These are phyloP conservation scores for Dothistroma pini DNA, from an alignment of 2,329 filamentous ascomycete genomes.

Conservation along the genomic window DNA sequence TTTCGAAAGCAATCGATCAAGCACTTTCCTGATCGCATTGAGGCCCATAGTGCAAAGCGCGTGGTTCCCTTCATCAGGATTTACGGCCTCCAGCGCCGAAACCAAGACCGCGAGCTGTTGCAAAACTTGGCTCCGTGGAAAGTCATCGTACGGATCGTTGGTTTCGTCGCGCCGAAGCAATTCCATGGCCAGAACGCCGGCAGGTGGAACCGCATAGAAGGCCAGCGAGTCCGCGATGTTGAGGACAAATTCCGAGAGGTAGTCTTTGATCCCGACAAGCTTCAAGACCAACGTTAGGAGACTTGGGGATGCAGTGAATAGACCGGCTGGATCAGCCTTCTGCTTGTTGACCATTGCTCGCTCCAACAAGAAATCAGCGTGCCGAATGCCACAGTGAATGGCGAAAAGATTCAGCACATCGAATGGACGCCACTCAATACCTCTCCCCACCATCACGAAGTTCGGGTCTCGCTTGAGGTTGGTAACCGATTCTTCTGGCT, in stretches of 20 bases:
- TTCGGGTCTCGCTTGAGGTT: constrained; percentile 15
- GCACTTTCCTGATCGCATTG: constrained; percentile 20
- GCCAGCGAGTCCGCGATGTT: constrained; percentile 19
- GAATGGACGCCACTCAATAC: constrained; percentile 13
- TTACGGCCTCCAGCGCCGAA: constrained; percentile 16
- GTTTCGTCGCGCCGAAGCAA: constrained; percentile 18
- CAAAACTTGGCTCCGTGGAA: constrained; percentile 17
- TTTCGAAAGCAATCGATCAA: constrained; percentile 17
- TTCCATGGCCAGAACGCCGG: constrained; percentile 22
- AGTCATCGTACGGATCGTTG: constrained; percentile 11
- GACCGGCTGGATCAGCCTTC: constrained; percentile 9
- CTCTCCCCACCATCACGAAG: constrained; percentile 8
- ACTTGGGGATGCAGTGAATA: constrained; percentile 14
- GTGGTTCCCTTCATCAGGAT: constrained; percentile 19
- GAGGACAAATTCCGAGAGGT: constrained; percentile 16
- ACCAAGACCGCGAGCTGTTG: constrained; percentile 21
- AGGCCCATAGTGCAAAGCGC: constrained; percentile 21
- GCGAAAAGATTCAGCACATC: constrained; percentile 17
- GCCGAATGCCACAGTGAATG: constrained; percentile 9
- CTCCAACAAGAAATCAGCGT: constrained; percentile 22
- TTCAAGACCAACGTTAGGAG: constrained; percentile 18
- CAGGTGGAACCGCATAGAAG: constrained; percentile 19
- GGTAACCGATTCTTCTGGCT: constrained; percentile 16
- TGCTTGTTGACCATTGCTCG: constrained; percentile 16
- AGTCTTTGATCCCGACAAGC: constrained; percentile 13